Percentiles rank a stretch among this genome's conserved stretches.
These are phyloP conservation scores for Dictyostelium purpureum DNA, from an alignment of 78 protist species.

Conservation along the genomic window DNA sequence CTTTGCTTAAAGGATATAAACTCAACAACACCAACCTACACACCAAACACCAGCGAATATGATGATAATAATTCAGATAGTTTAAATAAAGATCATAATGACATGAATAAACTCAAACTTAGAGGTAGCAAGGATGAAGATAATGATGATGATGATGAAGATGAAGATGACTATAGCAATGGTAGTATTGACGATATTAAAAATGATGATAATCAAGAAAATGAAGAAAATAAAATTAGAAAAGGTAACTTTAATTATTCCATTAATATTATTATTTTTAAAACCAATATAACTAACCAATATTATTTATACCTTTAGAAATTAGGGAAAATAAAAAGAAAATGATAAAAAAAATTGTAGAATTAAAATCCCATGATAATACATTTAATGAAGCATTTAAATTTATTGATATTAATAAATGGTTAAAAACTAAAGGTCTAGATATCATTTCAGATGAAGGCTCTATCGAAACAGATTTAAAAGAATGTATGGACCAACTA, in stretches of 20 bases:
- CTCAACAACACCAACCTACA: neutral
- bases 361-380: slow-evolving; percentile 26
- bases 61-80: neutral
- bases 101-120: neutral
- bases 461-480: neutral
- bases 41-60: neutral
- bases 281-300: neutral
- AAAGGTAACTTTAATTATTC: neutral
- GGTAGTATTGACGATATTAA: neutral
- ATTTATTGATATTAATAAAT: slow-evolving; percentile 46
- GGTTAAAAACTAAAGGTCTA: slow-evolving; percentile 53
- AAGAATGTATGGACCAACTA: neutral
- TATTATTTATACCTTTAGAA: neutral
- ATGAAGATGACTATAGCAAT: neutral
- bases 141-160: slow-evolving; percentile 17
- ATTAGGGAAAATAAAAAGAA: slow-evolving; percentile 22
- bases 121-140: neutral
- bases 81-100: neutral
- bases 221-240: neutral
- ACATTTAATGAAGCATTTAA: slow-evolving; percentile 61
- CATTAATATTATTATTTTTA: neutral
- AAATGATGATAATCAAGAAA: neutral
- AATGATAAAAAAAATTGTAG: slow-evolving; percentile 14
- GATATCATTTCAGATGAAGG: slow-evolving; percentile 15
- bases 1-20: slow-evolving; percentile 16